A percentile compares a stretch with the other conserved stretches of the same genome.
phyloP scores from a whole-genome alignment of 176 grass and related monocot genomes.

The Carex pumila region DNA sequence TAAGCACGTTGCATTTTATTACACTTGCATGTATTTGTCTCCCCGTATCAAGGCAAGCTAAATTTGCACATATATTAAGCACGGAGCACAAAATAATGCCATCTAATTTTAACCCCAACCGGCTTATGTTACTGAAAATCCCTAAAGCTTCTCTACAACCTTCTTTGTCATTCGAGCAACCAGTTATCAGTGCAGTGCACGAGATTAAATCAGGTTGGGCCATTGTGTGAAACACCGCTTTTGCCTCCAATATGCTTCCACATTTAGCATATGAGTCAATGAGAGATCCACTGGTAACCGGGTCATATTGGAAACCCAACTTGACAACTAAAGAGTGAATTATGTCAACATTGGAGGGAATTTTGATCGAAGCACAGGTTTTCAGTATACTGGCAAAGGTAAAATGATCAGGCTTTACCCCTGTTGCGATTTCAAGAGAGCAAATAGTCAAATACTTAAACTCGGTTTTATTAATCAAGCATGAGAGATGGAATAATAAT shows the following conservation, averaged over 20 bases:
- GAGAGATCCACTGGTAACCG: slow-evolving; percentile 43
- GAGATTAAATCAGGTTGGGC: slow-evolving; percentile 44
- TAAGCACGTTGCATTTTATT: slow-evolving; percentile 36
- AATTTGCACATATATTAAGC: slow-evolving; percentile 61
- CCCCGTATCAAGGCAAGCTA: slow-evolving; percentile 43
- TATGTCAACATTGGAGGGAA: slow-evolving; percentile 26
- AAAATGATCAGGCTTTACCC: slow-evolving; percentile 52
- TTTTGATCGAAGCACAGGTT: slow-evolving; percentile 34
- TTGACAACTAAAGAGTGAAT: slow-evolving; percentile 58
- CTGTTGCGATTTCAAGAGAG: slow-evolving; percentile 30
- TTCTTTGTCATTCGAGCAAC: slow-evolving; percentile 45
- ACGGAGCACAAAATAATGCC: slow-evolving; percentile 55
- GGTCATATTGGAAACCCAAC: slow-evolving; percentile 46
- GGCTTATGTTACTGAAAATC: slow-evolving; percentile 50
- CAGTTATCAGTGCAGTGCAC: slow-evolving; percentile 66
- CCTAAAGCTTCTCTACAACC: slow-evolving; percentile 42
- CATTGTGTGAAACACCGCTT: slow-evolving; percentile 44
- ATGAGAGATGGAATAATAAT: neutral
- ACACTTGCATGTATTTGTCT: slow-evolving; percentile 65
- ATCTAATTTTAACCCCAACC: slow-evolving; percentile 35
- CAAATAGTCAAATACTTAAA: neutral
- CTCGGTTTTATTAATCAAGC: neutral
- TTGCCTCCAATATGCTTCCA: slow-evolving; percentile 40
- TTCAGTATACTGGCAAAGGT: slow-evolving; percentile 67
- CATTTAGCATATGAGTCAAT: slow-evolving; percentile 73